Percentiles rank a stretch among this genome's conserved stretches.
phyloP scores from a whole-genome alignment of 352 stramenopile species.

The Hyaloperonospora brassicae region DNA sequence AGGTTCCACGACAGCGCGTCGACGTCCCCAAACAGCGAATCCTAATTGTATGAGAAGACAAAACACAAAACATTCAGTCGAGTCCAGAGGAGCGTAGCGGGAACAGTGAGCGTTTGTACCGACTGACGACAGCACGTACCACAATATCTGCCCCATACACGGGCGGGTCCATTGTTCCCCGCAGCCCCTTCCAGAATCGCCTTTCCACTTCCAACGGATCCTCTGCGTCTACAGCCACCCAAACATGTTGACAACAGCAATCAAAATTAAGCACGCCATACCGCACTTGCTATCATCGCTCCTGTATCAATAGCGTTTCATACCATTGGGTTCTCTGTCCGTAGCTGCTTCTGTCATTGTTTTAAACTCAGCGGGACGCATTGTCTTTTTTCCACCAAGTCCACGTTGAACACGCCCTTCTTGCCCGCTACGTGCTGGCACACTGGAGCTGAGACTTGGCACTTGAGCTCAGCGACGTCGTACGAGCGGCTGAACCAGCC shows the following conservation, averaged over 20 bases:
- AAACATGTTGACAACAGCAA: neutral
- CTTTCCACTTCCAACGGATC: conserved; percentile 60
- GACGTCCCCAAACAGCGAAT: conserved; percentile 76
- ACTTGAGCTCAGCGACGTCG: conserved; percentile 40
- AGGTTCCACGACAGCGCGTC: conserved; percentile 80
- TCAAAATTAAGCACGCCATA: neutral
- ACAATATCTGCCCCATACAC: conserved; percentile 89
- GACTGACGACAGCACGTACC: conserved; percentile 21
- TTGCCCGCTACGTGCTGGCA: conserved; percentile 85
- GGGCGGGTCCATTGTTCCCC: conserved; percentile 78
- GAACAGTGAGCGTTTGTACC: neutral
- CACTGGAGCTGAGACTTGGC: conserved; percentile 52
- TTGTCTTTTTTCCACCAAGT: conserved; percentile 81
- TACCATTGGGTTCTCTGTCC: conserved; percentile 28
- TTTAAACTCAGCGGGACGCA: conserved; percentile 58
- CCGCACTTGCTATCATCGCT: neutral
- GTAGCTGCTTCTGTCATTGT: conserved; percentile 30
- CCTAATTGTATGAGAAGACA: conserved; percentile 16
- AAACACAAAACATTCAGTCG: neutral
- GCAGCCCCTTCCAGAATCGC: conserved; percentile 84
- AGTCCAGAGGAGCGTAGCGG: neutral
- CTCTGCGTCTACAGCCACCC: conserved; percentile 21
- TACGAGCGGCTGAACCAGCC: conserved; percentile 75
- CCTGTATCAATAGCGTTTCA: too few species aligned
- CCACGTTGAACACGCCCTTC: conserved; percentile 87